phyloP scores from a whole-genome alignment of 176 grass and related monocot species.

The barley (Hordeum vulgare) region MorexV3_pseudomolecules_assembly NC_058522.1:573636225-573636724 shows the following conservation, averaged over 20 bases:
- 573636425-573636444: background rate
- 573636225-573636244: slow-evolving; percentile 61
- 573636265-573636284: background rate
- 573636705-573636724: background rate
- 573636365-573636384: slow-evolving; percentile 4
- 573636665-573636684: background rate
- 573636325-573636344: slow-evolving; percentile 17
- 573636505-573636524: slow-evolving; percentile 87
- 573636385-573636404: background rate
- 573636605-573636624: background rate
- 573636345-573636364: slow-evolving; percentile 24
- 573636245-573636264: slow-evolving; percentile 20
- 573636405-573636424: background rate
- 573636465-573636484: slow-evolving; percentile 74
- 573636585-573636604: background rate
- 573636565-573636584: background rate
- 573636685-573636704: background rate
- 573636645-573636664: background rate
- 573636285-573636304: background rate
- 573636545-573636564: slow-evolving; percentile 85
- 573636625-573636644: background rate
- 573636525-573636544: slow-evolving; percentile 75
- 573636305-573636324: slow-evolving; percentile 3
- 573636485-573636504: slow-evolving; percentile 78
- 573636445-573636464: slow-evolving; percentile 54